Conservation (phyloP, 306 rosid genomes). For the Bauhinia variegata region DNA sequence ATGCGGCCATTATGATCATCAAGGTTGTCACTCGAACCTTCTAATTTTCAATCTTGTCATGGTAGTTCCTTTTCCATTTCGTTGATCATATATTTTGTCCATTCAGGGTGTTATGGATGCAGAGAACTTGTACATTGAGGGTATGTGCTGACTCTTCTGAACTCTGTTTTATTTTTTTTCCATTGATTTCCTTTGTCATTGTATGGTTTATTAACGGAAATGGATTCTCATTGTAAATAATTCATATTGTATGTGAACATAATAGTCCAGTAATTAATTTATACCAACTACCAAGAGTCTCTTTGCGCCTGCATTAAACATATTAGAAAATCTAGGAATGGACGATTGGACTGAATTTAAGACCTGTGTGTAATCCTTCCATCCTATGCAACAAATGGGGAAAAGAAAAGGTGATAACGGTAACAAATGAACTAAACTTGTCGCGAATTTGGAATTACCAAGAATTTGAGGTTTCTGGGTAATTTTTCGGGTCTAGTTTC, state of each 20-base stretch:
- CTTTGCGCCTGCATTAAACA: too few relatives aligned
- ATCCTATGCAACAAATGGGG: too few relatives aligned
- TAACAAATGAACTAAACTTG: too few relatives aligned
- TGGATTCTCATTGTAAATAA: neutral
- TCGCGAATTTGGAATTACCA: too few relatives aligned
- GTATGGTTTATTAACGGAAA: too few relatives aligned
- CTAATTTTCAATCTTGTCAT: conserved; percentile 28
- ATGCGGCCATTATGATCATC: conserved; percentile 78
- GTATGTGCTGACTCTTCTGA: conserved; percentile 8
- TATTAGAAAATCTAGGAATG: too few relatives aligned
- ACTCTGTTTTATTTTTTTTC: conserved; percentile 13
- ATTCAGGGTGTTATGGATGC: conserved; percentile 79
- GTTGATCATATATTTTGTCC: conserved; percentile 39
- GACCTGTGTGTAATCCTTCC: too few relatives aligned
- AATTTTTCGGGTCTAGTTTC: too few relatives aligned
- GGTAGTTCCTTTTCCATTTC: conserved; percentile 23
- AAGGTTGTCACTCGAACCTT: conserved; percentile 55
- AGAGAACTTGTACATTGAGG: conserved; percentile 41
- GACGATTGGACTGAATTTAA: too few relatives aligned
- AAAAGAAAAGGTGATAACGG: too few relatives aligned
- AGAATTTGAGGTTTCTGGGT: too few relatives aligned
- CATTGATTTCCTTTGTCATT: neutral
- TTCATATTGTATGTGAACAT: neutral
- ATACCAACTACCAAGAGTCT: neutral
- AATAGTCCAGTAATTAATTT: neutral